Percentiles rank a stretch among this genome's conserved stretches.
phyloP scores from a whole-genome alignment of 225 moss, liverwort and hornwort species.

The Marchantia paleacea region DNA sequence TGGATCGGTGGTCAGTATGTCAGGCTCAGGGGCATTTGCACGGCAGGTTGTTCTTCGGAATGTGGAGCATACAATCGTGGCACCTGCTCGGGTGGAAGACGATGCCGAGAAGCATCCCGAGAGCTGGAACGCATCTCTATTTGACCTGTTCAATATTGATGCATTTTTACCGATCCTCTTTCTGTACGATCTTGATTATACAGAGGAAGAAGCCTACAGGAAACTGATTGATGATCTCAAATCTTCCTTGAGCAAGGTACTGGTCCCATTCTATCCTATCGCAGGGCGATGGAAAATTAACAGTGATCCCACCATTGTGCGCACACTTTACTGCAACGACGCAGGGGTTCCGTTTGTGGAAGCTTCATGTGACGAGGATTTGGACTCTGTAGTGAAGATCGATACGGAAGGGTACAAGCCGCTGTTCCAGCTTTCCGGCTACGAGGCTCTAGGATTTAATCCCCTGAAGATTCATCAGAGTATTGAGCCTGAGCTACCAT shows the following conservation, averaged over 20 bases:
- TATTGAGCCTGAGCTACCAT: neutral
- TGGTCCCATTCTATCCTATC: slow-evolving; percentile 3
- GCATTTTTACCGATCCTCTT: neutral
- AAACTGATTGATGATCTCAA: neutral
- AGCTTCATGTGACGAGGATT: neutral
- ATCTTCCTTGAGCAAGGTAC: slow-evolving; percentile 4
- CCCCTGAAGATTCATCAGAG: slow-evolving; percentile 4
- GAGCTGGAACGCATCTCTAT: neutral
- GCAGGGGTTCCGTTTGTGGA: slow-evolving; percentile 4
- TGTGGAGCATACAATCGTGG: neutral
- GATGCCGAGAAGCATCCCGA: neutral
- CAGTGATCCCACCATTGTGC: neutral
- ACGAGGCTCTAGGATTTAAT: slow-evolving; percentile 5
- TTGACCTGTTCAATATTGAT: slow-evolving; percentile 9
- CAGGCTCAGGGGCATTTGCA: neutral
- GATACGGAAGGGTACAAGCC: neutral
- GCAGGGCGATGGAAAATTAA: neutral
- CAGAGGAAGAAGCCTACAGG: neutral
- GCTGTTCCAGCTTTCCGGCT: neutral
- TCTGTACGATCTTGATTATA: neutral
- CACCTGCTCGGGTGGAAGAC: neutral
- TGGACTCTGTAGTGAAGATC: neutral
- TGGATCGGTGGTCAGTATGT: neutral
- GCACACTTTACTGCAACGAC: slow-evolving; percentile 1
- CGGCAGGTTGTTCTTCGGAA: neutral